These are phyloP conservation scores for Aspergillus fijiensis DNA, from an alignment of 2,329 filamentous ascomycete genomes.

Conservation along the genomic window DNA sequence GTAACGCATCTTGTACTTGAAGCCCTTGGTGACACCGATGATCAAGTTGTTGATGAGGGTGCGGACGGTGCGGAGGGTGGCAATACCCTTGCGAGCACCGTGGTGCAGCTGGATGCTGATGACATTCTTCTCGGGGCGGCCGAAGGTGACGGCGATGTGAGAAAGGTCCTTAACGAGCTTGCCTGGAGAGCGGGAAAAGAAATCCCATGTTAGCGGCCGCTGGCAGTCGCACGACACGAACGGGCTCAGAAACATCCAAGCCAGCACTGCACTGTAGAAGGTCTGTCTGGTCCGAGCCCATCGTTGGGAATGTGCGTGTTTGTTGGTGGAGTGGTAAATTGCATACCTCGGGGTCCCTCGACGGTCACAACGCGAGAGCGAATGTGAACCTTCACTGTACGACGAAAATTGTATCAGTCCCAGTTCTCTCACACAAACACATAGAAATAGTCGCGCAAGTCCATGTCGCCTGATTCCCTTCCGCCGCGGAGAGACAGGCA, in stretches of 20 bases:
- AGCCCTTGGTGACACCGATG: slow-evolving; percentile 97
- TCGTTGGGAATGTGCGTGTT: background rate
- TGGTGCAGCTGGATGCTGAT: slow-evolving; percentile 99
- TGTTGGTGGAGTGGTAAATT: slow-evolving; percentile 9
- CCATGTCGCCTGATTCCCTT: background rate
- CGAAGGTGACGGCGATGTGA: slow-evolving; percentile 96
- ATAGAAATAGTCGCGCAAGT: slow-evolving; percentile 1
- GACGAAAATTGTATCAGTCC: slow-evolving; percentile 31
- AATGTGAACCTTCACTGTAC: slow-evolving; percentile 92
- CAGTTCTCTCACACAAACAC: slow-evolving; percentile 8
- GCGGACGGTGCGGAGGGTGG: slow-evolving; percentile 95
- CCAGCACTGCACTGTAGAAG: background rate
- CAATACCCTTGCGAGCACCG: slow-evolving; percentile 95
- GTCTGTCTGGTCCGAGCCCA: background rate
- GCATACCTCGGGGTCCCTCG: slow-evolving; percentile 86
- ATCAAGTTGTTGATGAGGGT: slow-evolving; percentile 99
- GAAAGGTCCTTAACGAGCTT: slow-evolving; percentile 96
- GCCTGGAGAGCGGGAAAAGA: slow-evolving; percentile 51
- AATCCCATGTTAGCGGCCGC: slow-evolving; percentile 13
- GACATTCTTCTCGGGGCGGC: slow-evolving; percentile 75
- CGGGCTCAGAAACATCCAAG: background rate
- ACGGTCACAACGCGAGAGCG: slow-evolving; percentile 96
- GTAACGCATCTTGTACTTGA: slow-evolving; percentile 99
- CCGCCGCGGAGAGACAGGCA: slow-evolving; percentile 1
- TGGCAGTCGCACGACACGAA: slow-evolving; percentile 16